These are phyloP conservation scores for Adansonia rubrostipa DNA, from an alignment of 441 rosid genomes.

Conservation along the genomic window DNA sequence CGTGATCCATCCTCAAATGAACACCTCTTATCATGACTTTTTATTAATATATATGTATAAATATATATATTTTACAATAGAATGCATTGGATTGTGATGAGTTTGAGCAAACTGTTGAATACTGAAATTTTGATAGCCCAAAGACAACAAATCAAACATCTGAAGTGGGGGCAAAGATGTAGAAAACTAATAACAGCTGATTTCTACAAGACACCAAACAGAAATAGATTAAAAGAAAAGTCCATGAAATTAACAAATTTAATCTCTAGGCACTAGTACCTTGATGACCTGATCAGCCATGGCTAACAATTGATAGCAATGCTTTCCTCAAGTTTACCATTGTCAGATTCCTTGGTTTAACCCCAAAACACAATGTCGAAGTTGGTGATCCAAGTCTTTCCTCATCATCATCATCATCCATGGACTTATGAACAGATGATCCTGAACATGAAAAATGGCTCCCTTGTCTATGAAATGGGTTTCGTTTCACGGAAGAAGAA, in stretches of 20 bases:
- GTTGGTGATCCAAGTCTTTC: slow-evolving; percentile 32
- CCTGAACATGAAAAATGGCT: slow-evolving; percentile 40
- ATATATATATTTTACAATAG: neutral
- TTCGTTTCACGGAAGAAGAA: neutral
- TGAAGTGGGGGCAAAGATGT: neutral
- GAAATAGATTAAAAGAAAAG: neutral
- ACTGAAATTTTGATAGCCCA: neutral
- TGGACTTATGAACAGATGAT: slow-evolving; percentile 29
- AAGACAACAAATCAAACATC: neutral
- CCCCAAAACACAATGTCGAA: slow-evolving; percentile 44
- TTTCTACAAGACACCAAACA: neutral
- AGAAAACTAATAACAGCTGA: neutral
- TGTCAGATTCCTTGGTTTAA: slow-evolving; percentile 23
- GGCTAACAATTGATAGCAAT: slow-evolving; percentile 43
- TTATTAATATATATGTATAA: no score
- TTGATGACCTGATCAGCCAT: slow-evolving; percentile 33
- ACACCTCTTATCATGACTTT: no score
- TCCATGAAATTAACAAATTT: neutral
- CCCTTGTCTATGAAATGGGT: neutral
- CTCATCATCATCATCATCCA: neutral
- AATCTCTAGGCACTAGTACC: slow-evolving; percentile 11
- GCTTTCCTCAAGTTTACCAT: slow-evolving; percentile 49
- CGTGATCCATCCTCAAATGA: no score
- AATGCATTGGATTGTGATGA: neutral
- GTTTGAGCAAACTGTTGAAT: slow-evolving; percentile 9